Base-by-base conservation (phyloP, 164 flowering plant species). In the Magnolia changhungtana region DNA sequence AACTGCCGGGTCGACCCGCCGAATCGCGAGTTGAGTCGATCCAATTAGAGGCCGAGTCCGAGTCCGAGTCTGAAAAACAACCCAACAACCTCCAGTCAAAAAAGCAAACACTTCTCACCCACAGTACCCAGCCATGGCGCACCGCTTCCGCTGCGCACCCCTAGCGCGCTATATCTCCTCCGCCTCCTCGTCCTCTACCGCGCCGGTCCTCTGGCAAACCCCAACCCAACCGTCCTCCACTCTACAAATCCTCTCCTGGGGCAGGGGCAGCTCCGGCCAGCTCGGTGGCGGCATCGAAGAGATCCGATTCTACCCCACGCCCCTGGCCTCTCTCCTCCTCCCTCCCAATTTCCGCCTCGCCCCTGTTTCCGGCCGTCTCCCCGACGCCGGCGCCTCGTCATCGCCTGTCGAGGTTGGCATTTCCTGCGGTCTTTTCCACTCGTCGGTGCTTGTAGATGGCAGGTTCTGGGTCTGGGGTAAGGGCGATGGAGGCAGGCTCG, bases 391-490 rank as follows among this genome's bases (percentile, higher is more conserved):
- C 16, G 31, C 63, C 50, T 3, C 71, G 61, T 20, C 51, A 1
- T 20, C 51, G 1, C 2, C 67, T 0, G 75, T 83, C n/a, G 87
- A 86, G 79, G 85, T 90, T 13, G 90, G 90, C 37, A 86, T 93
- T 20, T 91, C 94, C 6, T 95, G 97, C 75, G 98, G 98, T 61
- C 82, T 95, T 52, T 95, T 95, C 77, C 98, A 95, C 77, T 93
- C 97, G 4, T 85, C 87, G 7, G 68, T 92, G 75, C 67, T 90
- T 50, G 86, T 91, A 19, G 89, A 89, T 64, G 96, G 96, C 11
- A 83, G 83, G 73, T 51, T 93, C 4, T 95, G 97, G 98, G 83
- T 93, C 73, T 95, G 98, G 98, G 98, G 98, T 0, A 93, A 95
- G 80, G 98, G 98, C 1, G 98, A 95, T 67, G 96, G 94, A 4